phyloP scores from a whole-genome alignment of 148 eudicot species.

The Vaccinium vitisidaea region DNA sequence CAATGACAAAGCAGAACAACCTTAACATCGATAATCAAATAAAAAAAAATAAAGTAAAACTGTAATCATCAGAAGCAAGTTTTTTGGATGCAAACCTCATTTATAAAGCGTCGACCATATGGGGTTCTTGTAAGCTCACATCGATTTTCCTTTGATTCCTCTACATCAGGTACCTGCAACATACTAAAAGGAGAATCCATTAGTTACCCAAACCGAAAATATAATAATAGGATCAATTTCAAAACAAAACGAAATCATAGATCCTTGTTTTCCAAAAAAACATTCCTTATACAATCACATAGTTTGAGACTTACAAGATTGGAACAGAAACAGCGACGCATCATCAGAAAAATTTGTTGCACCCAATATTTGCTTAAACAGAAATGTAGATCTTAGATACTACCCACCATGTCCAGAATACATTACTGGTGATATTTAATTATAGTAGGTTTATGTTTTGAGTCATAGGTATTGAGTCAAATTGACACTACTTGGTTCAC shows the following conservation, averaged over 20 bases:
- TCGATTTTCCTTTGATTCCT: slow-evolving; percentile 61
- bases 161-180: slow-evolving; percentile 89
- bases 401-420: neutral
- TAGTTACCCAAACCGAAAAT: neutral
- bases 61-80: neutral
- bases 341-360: neutral
- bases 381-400: neutral
- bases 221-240: neutral
- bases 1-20: slow-evolving; percentile 17
- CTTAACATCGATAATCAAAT: neutral
- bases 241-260: neutral
- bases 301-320: neutral
- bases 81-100: slow-evolving; percentile 51
- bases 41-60: slow-evolving; percentile 9
- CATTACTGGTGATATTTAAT: neutral
- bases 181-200: slow-evolving; percentile 9
- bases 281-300: neutral
- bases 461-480: neutral
- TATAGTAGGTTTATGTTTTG: neutral
- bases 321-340: neutral
- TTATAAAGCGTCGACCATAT: slow-evolving; percentile 84
- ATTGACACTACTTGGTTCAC: neutral
- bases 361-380: neutral
- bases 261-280: no score
- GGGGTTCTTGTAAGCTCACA: slow-evolving; percentile 95